phyloP scores from a whole-genome alignment of 192 early-diverging fungal genomes.

The Podila epicladia region DNA sequence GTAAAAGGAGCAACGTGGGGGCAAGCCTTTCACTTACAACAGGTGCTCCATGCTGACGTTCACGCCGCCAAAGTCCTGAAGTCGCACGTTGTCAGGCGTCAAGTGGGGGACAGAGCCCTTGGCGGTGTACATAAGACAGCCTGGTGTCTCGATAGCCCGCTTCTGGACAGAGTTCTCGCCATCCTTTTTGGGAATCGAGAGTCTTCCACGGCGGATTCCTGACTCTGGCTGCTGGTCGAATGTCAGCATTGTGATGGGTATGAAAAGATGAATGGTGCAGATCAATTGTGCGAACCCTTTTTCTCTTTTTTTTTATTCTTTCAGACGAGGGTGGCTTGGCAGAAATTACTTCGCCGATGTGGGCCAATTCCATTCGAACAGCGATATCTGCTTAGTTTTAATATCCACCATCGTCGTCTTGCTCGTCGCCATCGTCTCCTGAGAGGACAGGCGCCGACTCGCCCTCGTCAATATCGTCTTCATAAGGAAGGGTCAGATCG shows the following conservation, averaged over 20 bases:
- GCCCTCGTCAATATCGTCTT: neutral
- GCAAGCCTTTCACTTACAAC: constrained; percentile 20
- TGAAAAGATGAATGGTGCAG: neutral
- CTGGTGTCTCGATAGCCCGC: constrained; percentile 57
- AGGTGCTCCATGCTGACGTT: constrained; percentile 61
- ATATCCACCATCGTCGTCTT: neutral
- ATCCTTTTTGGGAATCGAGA: constrained; percentile 1
- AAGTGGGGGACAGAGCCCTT: constrained; percentile 66
- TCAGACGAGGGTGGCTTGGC: neutral
- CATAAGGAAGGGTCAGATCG: neutral
- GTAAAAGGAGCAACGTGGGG: too few species aligned
- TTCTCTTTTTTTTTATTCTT: constrained; percentile 13
- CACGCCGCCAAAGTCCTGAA: constrained; percentile 52
- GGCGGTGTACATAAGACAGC: constrained; percentile 59
- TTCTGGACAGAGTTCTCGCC: constrained; percentile 12
- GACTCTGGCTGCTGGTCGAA: constrained; percentile 8
- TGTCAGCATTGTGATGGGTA: constrained; percentile 8
- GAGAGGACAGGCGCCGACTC: neutral
- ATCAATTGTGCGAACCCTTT: neutral
- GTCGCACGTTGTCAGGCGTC: constrained; percentile 58
- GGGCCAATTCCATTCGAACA: neutral
- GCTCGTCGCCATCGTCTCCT: neutral
- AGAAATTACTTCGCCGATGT: neutral
- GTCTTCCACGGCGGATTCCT: constrained; percentile 12
- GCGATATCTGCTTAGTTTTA: too few species aligned